Conservation (phyloP, 371 early-diverging fungal species). For the Zopfochytrium polystomum region DNA sequence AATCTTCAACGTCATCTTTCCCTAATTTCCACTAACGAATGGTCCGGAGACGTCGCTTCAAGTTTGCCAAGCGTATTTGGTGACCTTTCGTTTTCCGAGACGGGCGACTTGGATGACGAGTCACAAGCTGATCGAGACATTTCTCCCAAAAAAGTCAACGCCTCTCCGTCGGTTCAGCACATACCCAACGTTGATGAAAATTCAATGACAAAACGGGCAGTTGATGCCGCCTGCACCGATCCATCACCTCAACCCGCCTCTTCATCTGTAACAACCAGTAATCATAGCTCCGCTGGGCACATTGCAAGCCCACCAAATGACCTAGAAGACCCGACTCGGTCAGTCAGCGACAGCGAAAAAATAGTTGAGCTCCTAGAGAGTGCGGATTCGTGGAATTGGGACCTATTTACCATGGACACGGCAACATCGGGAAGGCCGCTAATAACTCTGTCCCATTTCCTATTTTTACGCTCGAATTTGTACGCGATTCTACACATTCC, state of each 20-base stretch:
- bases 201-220: neutral
- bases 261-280: neutral
- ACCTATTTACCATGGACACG: constrained; percentile 23
- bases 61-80: too few species aligned
- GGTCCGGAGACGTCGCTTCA: too few species aligned
- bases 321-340: constrained; percentile 10
- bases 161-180: too few species aligned
- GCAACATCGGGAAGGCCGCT: constrained; percentile 20
- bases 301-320: neutral
- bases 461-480: constrained; percentile 16
- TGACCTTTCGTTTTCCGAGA: too few species aligned
- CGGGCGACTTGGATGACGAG: too few species aligned
- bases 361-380: constrained; percentile 27
- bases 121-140: too few species aligned
- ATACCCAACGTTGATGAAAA: neutral
- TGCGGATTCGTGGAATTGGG: constrained; percentile 33
- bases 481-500: constrained; percentile 16
- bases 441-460: constrained; percentile 25
- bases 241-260: constrained; percentile 1
- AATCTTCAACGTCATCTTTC: too few species aligned
- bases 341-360: constrained; percentile 9
- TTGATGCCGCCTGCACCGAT: neutral
- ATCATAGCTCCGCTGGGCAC: neutral
- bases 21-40: too few species aligned
- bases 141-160: too few species aligned